Conservation (phyloP, 2,329 filamentous ascomycete species). For the Pleomassaria siparia region DNA sequence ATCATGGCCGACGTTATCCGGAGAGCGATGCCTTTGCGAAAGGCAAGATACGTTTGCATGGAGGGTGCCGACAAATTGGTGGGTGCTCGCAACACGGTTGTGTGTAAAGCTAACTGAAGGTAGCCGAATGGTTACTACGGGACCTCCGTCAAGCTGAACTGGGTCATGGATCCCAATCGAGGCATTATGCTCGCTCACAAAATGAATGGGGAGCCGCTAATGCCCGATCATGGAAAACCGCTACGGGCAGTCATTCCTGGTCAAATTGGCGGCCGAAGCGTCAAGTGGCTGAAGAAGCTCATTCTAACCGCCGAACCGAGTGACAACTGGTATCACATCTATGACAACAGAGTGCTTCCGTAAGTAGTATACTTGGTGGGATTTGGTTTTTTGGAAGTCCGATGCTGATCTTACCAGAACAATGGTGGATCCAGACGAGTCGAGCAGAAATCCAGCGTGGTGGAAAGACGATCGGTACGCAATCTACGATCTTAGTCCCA, state of each 20-base stretch:
- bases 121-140: conserved; percentile 85
- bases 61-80: conserved; percentile 82
- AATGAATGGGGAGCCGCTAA: conserved; percentile 83
- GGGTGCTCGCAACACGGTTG: conserved; percentile 17
- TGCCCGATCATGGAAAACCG: conserved; percentile 84
- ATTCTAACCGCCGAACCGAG: conserved; percentile 77
- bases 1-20: conserved; percentile 71
- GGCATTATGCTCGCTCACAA: conserved; percentile 86
- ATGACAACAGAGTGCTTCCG: conserved; percentile 87
- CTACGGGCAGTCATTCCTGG: conserved; percentile 82
- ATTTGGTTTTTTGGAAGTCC: neutral
- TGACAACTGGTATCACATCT: conserved; percentile 94
- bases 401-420: conserved; percentile 51
- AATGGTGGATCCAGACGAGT: conserved; percentile 79
- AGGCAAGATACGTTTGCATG: conserved; percentile 83
- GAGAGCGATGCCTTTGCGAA: conserved; percentile 66
- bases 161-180: conserved; percentile 79
- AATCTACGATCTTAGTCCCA: conserved; percentile 88
- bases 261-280: conserved; percentile 87
- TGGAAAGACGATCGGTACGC: conserved; percentile 91
- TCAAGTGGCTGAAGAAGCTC: conserved; percentile 87
- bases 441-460: conserved; percentile 70
- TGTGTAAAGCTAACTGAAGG: conserved; percentile 12
- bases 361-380: conserved; percentile 35
- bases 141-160: conserved; percentile 83